phyloP scores from a whole-genome alignment of 2,329 filamentous ascomycete genomes.

The Myriosclerotinia scirpicola region DNA sequence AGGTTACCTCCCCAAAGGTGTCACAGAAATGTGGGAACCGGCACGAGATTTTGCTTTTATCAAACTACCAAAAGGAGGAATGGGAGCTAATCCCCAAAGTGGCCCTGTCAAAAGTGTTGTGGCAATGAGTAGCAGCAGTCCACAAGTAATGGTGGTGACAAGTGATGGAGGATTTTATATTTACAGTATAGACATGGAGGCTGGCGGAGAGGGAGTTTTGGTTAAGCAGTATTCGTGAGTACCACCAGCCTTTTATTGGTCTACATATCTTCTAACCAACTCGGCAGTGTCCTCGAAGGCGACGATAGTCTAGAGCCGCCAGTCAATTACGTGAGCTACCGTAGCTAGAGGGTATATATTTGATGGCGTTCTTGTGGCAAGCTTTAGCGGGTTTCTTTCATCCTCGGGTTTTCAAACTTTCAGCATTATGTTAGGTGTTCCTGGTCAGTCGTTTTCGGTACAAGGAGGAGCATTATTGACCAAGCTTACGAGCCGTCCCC shows the following conservation, averaged over 20 bases:
- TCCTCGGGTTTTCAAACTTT: neutral
- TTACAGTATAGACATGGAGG: slow-evolving; percentile 92
- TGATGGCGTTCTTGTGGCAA: slow-evolving; percentile 16
- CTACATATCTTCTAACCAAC: neutral
- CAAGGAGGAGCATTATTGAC: slow-evolving; percentile 13
- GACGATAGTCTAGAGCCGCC: slow-evolving; percentile 40
- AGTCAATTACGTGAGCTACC: slow-evolving; percentile 34
- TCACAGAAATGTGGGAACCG: slow-evolving; percentile 98
- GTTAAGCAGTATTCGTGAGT: slow-evolving; percentile 92
- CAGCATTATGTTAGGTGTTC: slow-evolving; percentile 23
- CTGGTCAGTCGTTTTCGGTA: slow-evolving; percentile 18
- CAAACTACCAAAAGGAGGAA: slow-evolving; percentile 70
- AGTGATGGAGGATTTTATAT: slow-evolving; percentile 94
- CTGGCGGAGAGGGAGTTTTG: slow-evolving; percentile 87
- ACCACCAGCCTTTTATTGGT: neutral
- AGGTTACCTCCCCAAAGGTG: slow-evolving; percentile 87
- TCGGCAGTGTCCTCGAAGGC: slow-evolving; percentile 38
- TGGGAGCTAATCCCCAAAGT: slow-evolving; percentile 39
- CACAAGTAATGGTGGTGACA: slow-evolving; percentile 97
- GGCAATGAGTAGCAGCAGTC: slow-evolving; percentile 90
- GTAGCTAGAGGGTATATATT: slow-evolving; percentile 20
- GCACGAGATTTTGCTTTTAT: slow-evolving; percentile 94
- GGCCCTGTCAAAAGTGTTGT: slow-evolving; percentile 83
- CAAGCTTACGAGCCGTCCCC: slow-evolving; percentile 23
- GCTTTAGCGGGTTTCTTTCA: slow-evolving; percentile 7